These are phyloP conservation scores for Ormosia emarginata DNA, from an alignment of 306 rosid genomes.

Conservation along the genomic window DNA sequence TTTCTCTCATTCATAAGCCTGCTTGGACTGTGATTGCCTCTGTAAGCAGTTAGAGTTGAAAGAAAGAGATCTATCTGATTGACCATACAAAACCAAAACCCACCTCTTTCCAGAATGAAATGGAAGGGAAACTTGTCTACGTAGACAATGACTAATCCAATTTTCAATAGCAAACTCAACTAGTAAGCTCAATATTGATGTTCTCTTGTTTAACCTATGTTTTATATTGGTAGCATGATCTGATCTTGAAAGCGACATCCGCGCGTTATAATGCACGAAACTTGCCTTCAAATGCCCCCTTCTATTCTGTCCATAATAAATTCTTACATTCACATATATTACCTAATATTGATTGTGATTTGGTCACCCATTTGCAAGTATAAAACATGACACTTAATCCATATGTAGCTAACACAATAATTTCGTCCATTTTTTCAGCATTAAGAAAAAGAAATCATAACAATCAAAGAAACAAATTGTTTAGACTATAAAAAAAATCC, in stretches of 20 bases:
- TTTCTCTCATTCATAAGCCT: too few relatives aligned
- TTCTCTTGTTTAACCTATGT: background rate
- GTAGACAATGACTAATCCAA: conserved; percentile 33
- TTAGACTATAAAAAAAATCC: background rate
- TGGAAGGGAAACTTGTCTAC: conserved; percentile 19
- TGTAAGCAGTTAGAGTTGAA: too few relatives aligned
- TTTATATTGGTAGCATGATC: conserved; percentile 1
- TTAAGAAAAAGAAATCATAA: background rate
- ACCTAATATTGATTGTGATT: background rate
- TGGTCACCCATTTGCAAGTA: conserved; percentile 4
- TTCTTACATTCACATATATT: background rate
- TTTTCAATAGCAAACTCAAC: conserved; percentile 7
- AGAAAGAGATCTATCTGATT: background rate
- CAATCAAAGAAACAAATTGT: background rate
- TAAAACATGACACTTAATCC: background rate
- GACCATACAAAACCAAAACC: conserved; percentile 20
- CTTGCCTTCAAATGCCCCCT: conserved; percentile 6
- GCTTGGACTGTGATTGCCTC: too few relatives aligned
- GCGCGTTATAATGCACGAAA: background rate
- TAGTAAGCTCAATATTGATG: conserved; percentile 1
- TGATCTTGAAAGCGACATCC: conserved; percentile 8
- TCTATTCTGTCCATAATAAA: background rate
- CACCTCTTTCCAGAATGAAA: background rate
- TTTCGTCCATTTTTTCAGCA: background rate
- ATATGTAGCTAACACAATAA: background rate